These are phyloP conservation scores for Phytophthora europaea DNA, from an alignment of 352 stramenopile species.

Conservation along the genomic window DNA sequence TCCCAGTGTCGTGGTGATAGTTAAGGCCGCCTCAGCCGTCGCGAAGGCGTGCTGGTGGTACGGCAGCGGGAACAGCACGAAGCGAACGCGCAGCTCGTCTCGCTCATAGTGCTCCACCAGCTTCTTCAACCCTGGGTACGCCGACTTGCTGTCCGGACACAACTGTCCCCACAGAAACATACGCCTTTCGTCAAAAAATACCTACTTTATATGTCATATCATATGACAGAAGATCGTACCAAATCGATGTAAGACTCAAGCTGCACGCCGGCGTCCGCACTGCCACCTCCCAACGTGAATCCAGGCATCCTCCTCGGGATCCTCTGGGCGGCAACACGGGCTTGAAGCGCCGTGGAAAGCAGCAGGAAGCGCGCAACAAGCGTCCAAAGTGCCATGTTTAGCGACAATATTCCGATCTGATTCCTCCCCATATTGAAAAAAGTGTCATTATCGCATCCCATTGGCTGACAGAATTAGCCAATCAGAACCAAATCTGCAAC, in stretches of 20 bases:
- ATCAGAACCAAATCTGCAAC: constrained; percentile 14
- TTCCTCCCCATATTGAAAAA: background rate
- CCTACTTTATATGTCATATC: background rate
- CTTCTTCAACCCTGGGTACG: constrained; percentile 75
- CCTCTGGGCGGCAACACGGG: constrained; percentile 25
- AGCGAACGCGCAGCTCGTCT: constrained; percentile 70
- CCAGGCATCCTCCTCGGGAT: constrained; percentile 71
- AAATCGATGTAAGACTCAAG: constrained; percentile 89
- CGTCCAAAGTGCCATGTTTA: constrained; percentile 10
- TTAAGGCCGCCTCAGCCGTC: constrained; percentile 69
- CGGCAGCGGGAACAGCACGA: constrained; percentile 82
- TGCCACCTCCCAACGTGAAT: constrained; percentile 67
- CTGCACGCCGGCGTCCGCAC: constrained; percentile 69
- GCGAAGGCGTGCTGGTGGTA: constrained; percentile 85
- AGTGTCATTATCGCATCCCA: background rate
- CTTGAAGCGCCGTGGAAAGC: constrained; percentile 24
- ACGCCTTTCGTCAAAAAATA: constrained; percentile 20
- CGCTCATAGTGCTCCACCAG: constrained; percentile 62
- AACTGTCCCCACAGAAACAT: constrained; percentile 45
- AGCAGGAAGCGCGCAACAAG: constrained; percentile 26
- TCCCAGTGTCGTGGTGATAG: constrained; percentile 68
- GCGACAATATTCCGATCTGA: constrained; percentile 6
- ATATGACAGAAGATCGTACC: constrained; percentile 38
- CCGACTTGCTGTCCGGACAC: constrained; percentile 78
- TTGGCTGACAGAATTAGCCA: background rate